A percentile compares a stretch with the other conserved stretches of the same genome.
phyloP scores from a whole-genome alignment of 2,329 filamentous ascomycete genomes.

The Cytospora schulzeri region DNA sequence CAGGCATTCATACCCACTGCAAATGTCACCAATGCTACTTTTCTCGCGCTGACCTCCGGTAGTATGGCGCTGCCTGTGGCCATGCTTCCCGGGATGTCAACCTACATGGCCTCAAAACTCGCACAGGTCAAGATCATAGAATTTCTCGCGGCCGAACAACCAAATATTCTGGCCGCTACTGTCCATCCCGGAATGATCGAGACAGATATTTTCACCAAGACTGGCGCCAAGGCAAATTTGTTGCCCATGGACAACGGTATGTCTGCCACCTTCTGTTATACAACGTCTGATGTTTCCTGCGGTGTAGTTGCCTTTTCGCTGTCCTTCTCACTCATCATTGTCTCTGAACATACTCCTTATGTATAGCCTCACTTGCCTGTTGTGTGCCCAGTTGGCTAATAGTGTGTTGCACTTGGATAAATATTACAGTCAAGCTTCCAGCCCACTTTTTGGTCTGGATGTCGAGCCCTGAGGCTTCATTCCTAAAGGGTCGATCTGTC shows the following conservation, averaged over 20 bases:
- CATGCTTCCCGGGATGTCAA: conserved; percentile 17
- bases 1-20: no score
- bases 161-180: conserved; percentile 23
- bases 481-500: conserved; percentile 24
- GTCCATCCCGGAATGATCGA: conserved; percentile 29
- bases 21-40: no score
- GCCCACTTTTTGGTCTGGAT: conserved; percentile 29
- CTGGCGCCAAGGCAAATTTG: conserved; percentile 15
- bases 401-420: no score
- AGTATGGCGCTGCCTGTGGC: not conserved
- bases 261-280: no score
- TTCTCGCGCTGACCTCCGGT: not conserved
- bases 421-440: conserved; percentile 28
- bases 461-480: conserved; percentile 25
- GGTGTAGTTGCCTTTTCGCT: not conserved
- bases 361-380: no score
- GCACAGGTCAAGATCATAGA: conserved; percentile 28
- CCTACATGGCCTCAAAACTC: conserved; percentile 27
- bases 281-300: no score
- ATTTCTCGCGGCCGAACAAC: conserved; percentile 29
- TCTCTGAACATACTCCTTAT: no score
- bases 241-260: conserved; percentile 7
- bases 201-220: conserved; percentile 22
- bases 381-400: no score
- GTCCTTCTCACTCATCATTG: no score